A percentile compares a stretch with the other conserved stretches of the same genome.
Conservation (phyloP, 2,329 filamentous ascomycete genomes). For the Neocatenulostroma microsporum region DNA sequence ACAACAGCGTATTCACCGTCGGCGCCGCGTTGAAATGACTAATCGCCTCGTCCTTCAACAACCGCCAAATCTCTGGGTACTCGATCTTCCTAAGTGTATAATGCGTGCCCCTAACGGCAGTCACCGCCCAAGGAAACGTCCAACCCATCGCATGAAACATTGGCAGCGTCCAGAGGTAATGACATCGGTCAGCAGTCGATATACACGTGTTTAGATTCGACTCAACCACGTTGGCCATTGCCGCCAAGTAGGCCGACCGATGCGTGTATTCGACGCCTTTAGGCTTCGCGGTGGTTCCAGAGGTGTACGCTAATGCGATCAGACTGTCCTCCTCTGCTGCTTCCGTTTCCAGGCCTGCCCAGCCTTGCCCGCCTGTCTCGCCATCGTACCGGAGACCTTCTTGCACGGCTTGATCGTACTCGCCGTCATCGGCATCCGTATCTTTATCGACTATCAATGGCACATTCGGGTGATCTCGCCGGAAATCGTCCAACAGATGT, state of each 20-base stretch:
- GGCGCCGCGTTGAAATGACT: constrained; percentile 96
- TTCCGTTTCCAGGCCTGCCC: constrained; percentile 66
- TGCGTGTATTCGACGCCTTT: constrained; percentile 94
- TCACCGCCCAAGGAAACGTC: constrained; percentile 57
- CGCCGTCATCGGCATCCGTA: constrained; percentile 66
- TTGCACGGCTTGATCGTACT: constrained; percentile 74
- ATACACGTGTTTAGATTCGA: constrained; percentile 60
- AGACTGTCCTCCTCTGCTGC: constrained; percentile 68
- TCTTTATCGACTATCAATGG: constrained; percentile 76
- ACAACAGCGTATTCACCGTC: constrained; percentile 91
- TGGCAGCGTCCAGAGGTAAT: constrained; percentile 58
- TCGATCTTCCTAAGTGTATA: constrained; percentile 93
- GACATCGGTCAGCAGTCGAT: constrained; percentile 46
- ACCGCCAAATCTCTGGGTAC: constrained; percentile 83
- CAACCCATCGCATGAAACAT: constrained; percentile 65
- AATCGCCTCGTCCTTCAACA: constrained; percentile 77
- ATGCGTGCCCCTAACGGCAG: constrained; percentile 86
- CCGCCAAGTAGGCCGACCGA: constrained; percentile 75
- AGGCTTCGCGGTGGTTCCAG: constrained; percentile 80
- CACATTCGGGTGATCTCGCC: constrained; percentile 52
- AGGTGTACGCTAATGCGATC: constrained; percentile 87
- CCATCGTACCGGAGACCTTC: constrained; percentile 70
- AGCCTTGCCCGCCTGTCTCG: constrained; percentile 59
- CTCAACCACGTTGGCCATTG: constrained; percentile 74
- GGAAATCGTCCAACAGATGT: constrained; percentile 60